Evolutionary conservation across 495 filamentous ascomycete species (phyloP).

Genomic region (Xylaria longipes): DNA sequence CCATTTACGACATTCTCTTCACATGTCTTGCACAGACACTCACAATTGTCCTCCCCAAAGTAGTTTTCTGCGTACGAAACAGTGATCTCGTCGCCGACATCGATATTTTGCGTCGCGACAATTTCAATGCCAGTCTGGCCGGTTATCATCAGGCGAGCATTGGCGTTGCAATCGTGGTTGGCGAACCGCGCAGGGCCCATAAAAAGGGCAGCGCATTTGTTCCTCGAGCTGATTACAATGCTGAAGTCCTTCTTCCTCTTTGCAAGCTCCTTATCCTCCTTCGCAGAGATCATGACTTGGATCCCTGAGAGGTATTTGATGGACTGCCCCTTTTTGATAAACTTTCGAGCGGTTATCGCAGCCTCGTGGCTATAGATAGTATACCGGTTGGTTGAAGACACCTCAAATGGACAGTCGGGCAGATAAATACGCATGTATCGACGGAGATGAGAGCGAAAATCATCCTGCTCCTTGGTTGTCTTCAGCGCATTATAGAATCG

Average conservation of each 20-base stretch:
- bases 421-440: slow-evolving; percentile 94
- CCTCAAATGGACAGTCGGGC: slow-evolving; percentile 91
- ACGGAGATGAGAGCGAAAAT: slow-evolving; percentile 84
- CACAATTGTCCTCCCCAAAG: slow-evolving; percentile 92
- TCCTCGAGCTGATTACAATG: slow-evolving; percentile 90
- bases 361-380: slow-evolving; percentile 90
- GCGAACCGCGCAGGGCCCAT: slow-evolving; percentile 94
- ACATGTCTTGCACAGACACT: slow-evolving; percentile 91
- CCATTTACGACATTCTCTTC: slow-evolving; percentile 79
- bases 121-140: slow-evolving; percentile 89
- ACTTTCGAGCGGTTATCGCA: slow-evolving; percentile 79
- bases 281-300: slow-evolving; percentile 84
- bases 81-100: slow-evolving; percentile 91
- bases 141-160: slow-evolving; percentile 81
- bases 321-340: slow-evolving; percentile 78
- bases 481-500: slow-evolving; percentile 70
- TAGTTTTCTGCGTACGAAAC: slow-evolving; percentile 95
- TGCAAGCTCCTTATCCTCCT: slow-evolving; percentile 84
- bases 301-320: slow-evolving; percentile 92
- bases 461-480: slow-evolving; percentile 80
- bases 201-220: slow-evolving; percentile 86
- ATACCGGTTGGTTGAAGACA: slow-evolving; percentile 93
- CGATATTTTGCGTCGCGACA: slow-evolving; percentile 77
- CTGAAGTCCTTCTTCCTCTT: slow-evolving; percentile 88
- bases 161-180: slow-evolving; percentile 96